phyloP scores from a whole-genome alignment of 1,139 yeast genomes.

The Saccharomyces uvarum region DNA sequence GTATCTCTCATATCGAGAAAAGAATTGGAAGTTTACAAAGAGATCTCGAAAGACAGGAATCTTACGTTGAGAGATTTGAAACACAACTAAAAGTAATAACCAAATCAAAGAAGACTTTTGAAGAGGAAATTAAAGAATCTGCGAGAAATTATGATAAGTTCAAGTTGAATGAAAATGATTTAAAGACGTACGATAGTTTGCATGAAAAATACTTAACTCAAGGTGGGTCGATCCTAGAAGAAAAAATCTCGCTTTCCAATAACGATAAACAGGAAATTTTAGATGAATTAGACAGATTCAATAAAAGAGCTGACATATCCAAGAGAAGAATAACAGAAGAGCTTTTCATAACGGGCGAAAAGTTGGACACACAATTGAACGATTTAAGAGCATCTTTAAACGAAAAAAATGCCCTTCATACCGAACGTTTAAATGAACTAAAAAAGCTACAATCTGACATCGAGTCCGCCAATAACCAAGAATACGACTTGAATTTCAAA shows the following conservation, averaged over 20 bases:
- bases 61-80: conserved; percentile 37
- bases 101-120: conserved; percentile 40
- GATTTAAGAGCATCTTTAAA: conserved; percentile 37
- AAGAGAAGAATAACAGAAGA: conserved; percentile 35
- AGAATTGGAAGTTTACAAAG: conserved; percentile 46
- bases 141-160: conserved; percentile 31
- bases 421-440: conserved; percentile 36
- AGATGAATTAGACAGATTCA: conserved; percentile 36
- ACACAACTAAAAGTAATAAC: conserved; percentile 45
- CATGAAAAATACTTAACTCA: conserved; percentile 49
- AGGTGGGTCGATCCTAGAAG: conserved; percentile 56
- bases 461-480: conserved; percentile 37
- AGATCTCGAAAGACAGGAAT: conserved; percentile 50
- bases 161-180: conserved; percentile 44
- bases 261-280: conserved; percentile 42
- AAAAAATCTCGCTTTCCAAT: conserved; percentile 38
- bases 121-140: conserved; percentile 33
- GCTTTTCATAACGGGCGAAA: conserved; percentile 33
- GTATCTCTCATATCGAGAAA: conserved; percentile 42
- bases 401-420: conserved; percentile 40
- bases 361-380: conserved; percentile 37
- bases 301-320: conserved; percentile 38
- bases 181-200: conserved; percentile 52
- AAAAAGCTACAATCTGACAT: conserved; percentile 28
- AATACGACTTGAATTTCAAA: conserved; percentile 46